Conservation (phyloP, 2,329 filamentous ascomycete species). For the Akanthomyces dipterigenus region DNA sequence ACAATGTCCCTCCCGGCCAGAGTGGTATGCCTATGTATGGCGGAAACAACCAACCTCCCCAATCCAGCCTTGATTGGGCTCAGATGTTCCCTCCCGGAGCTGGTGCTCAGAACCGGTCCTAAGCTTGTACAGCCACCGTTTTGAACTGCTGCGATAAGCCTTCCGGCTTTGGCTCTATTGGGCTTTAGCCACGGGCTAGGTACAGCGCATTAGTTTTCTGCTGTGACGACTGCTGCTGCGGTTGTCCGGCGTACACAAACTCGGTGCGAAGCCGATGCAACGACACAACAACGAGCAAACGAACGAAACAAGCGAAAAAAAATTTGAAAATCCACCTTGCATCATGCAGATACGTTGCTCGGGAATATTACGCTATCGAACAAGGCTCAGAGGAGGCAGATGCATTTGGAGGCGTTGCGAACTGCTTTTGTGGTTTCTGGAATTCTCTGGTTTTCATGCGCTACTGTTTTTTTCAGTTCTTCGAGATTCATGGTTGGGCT, state of each 20-base stretch:
- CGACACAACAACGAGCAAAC: constrained; percentile 4
- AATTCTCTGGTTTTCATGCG: constrained; percentile 21
- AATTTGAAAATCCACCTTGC: background rate
- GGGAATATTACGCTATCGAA: constrained; percentile 1
- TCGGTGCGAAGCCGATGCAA: background rate
- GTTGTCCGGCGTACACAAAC: background rate
- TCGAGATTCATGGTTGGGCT: constrained; percentile 11
- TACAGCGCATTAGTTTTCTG: background rate
- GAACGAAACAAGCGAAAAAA: background rate
- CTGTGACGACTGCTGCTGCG: background rate
- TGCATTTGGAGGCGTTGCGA: constrained; percentile 34
- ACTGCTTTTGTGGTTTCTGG: constrained; percentile 17
- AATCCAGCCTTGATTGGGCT: constrained; percentile 65
- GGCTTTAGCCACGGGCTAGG: constrained; percentile 19
- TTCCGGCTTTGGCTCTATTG: constrained; percentile 12
- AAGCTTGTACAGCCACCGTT: constrained; percentile 27
- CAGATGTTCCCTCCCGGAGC: constrained; percentile 71
- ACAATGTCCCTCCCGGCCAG: constrained; percentile 56
- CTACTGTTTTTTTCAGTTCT: constrained; percentile 17
- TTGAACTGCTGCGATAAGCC: constrained; percentile 11
- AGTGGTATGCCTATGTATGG: constrained; percentile 60
- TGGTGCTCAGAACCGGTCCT: constrained; percentile 42
- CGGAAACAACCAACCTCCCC: constrained; percentile 53
- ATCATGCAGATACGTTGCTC: background rate
- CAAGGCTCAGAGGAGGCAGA: constrained; percentile 23